These are phyloP conservation scores for Zasmidium citrigriseum DNA, from an alignment of 2,329 filamentous ascomycete species.

Conservation along the genomic window DNA sequence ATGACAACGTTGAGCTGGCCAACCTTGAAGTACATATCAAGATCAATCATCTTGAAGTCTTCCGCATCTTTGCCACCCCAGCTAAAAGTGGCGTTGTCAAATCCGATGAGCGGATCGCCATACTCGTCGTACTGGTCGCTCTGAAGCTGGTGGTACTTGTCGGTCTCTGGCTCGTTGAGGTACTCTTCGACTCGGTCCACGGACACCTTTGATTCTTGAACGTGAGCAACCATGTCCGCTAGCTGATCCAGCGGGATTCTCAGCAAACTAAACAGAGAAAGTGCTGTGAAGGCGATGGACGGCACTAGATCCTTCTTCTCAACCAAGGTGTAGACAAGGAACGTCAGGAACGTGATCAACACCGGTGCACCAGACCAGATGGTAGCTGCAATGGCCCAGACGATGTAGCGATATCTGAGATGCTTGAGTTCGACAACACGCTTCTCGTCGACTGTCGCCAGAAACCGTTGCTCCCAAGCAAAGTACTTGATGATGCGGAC, in stretches of 20 bases:
- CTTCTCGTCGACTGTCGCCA: constrained; percentile 85
- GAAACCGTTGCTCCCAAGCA: constrained; percentile 93
- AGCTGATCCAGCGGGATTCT: constrained; percentile 92
- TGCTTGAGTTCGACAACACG: constrained; percentile 75
- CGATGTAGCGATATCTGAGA: constrained; percentile 77
- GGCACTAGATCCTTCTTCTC: constrained; percentile 88
- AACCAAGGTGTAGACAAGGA: constrained; percentile 86
- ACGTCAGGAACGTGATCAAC: constrained; percentile 94
- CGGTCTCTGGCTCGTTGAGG: constrained; percentile 87
- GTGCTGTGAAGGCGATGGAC: constrained; percentile 91
- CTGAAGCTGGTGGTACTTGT: constrained; percentile 86
- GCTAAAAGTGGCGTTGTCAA: constrained; percentile 80
- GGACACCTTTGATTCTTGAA: constrained; percentile 95
- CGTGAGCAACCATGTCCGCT: constrained; percentile 97
- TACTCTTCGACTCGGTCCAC: constrained; percentile 96
- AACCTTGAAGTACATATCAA: constrained; percentile 79
- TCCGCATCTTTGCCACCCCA: constrained; percentile 69
- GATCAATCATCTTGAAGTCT: constrained; percentile 72
- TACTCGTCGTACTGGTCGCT: constrained; percentile 67
- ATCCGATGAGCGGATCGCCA: constrained; percentile 75
- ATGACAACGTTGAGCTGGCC: constrained; percentile 90
- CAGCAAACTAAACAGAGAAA: constrained; percentile 92
- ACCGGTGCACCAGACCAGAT: constrained; percentile 96
- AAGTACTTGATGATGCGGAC: constrained; percentile 99
- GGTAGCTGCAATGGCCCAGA: constrained; percentile 90